Base-by-base conservation (phyloP, 1,139 yeast species). In the Yamadazyma triangularis region DNA sequence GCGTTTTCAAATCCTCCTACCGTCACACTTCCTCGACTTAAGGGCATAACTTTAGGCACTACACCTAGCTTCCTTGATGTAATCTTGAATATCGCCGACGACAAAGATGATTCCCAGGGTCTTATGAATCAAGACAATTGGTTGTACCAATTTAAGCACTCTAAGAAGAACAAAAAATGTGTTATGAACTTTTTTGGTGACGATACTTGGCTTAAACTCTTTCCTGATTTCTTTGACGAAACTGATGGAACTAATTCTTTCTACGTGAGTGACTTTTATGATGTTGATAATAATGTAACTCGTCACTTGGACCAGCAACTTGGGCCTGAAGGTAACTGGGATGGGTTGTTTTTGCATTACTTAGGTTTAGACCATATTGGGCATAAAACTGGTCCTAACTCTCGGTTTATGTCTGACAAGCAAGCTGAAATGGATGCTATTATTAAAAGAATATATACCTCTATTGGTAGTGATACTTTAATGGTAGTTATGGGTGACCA, bases 311-410 rank as follows among this genome's bases (percentile, higher is more conserved):
- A 74, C 28, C 41, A 50, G 3, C 84, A 83, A 42, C 55, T 87
- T 29, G 49, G 53, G 3, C 41, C 46, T 7, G 39, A 31, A 0
- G 33, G 48, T 1, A 47, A 64, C 1, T 91, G 97, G 97, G 96
- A 91, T 52, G 83, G 80, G 3, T 60, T 91, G 39, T 83, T 93
- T 29, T 60, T 93, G 31, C 98, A 93, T 52, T 93, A 91, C 49
- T 64, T 93, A 15, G 99, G 98, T 0, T 62, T 93, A 27, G 98
- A 93, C 53, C 98, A 93, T 53, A 93, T 93, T 45, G 98, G 99
- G 1, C 98, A 93, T 54, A 89, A 88, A 51, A 94, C 95, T 23
- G 99, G 98, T 0, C 93, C 98, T 0, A 48, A 63, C 4, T 86
- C 96, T 5, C 58, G 70, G 0, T 80, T 77, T 45, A 91, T 93